A percentile compares a stretch with the other conserved stretches of the same genome.
Evolutionary conservation across 2,329 filamentous ascomycete genomes (phyloP).

Genomic region (Huntiella abstrusa): DNA sequence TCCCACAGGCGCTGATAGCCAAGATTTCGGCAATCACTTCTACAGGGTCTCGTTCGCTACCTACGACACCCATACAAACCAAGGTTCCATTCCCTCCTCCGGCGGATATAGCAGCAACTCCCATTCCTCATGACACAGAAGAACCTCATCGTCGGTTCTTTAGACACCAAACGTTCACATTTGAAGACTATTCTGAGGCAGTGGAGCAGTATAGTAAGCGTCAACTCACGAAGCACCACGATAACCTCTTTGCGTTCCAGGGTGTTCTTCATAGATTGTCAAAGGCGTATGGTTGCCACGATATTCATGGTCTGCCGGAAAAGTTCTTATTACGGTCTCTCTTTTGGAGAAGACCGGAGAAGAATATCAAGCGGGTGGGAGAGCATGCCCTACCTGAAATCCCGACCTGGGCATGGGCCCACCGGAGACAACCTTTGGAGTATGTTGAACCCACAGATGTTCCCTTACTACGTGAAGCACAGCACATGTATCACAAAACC

Average conservation of each 20-base stretch:
- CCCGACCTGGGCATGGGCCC: slow-evolving; percentile 3
- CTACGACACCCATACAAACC: neutral
- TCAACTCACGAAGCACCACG: neutral
- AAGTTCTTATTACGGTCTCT: slow-evolving; percentile 1
- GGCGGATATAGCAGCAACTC: neutral
- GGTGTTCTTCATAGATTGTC: slow-evolving; percentile 1
- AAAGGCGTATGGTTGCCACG: neutral
- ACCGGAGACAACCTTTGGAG: neutral
- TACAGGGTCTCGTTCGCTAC: neutral
- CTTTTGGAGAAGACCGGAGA: neutral
- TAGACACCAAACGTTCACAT: neutral
- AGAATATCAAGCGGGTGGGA: neutral
- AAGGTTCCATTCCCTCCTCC: neutral
- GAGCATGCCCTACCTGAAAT: neutral
- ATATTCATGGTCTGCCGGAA: slow-evolving; percentile 1
- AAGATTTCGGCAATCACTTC: neutral
- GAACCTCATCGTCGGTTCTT: neutral
- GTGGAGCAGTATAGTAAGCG: slow-evolving; percentile 1
- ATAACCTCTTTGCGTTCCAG: slow-evolving; percentile 1
- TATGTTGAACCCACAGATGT: neutral
- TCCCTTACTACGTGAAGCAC: neutral
- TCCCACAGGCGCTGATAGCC: too few relatives aligned
- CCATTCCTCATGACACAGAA: neutral
- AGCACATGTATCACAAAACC: neutral
- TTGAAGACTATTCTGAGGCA: neutral